phyloP scores from a whole-genome alignment of 2,329 filamentous ascomycete species.

The Colletotrichum sp. region DNA sequence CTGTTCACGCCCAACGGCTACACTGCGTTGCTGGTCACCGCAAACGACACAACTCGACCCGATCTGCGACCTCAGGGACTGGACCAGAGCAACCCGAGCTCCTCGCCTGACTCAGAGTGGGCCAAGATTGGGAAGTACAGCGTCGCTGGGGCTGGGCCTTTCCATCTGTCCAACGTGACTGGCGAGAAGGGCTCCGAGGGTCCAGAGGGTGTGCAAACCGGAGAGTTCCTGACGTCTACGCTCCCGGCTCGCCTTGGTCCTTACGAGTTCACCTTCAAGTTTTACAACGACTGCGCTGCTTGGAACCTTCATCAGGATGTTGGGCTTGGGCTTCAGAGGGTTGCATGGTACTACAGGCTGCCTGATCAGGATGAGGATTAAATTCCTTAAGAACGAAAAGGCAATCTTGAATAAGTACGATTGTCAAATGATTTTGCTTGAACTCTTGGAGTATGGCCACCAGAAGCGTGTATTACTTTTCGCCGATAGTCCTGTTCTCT shows the following conservation, averaged over 20 bases:
- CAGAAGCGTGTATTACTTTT: no score
- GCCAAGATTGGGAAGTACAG: conserved; percentile 3
- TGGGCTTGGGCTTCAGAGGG: background rate
- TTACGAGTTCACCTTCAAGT: background rate
- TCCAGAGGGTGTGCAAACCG: background rate
- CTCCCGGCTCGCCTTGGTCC: background rate
- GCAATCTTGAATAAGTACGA: no score
- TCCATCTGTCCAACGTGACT: background rate
- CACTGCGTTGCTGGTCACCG: background rate
- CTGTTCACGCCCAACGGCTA: conserved; percentile 5
- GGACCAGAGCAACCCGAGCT: background rate
- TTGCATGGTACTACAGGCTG: conserved; percentile 1
- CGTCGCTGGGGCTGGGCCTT: background rate
- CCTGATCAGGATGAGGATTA: background rate
- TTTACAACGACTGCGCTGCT: background rate
- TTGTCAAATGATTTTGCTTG: no score
- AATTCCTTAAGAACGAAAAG: background rate
- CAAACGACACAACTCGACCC: background rate
- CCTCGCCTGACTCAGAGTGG: background rate
- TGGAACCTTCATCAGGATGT: conserved; percentile 3
- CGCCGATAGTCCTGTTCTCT: no score
- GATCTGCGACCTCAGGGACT: background rate
- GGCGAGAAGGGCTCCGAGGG: background rate
- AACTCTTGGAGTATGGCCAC: no score
- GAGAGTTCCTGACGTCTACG: background rate